Conservation (phyloP, 208 protist species). For the Leishmania turanica region DNA sequence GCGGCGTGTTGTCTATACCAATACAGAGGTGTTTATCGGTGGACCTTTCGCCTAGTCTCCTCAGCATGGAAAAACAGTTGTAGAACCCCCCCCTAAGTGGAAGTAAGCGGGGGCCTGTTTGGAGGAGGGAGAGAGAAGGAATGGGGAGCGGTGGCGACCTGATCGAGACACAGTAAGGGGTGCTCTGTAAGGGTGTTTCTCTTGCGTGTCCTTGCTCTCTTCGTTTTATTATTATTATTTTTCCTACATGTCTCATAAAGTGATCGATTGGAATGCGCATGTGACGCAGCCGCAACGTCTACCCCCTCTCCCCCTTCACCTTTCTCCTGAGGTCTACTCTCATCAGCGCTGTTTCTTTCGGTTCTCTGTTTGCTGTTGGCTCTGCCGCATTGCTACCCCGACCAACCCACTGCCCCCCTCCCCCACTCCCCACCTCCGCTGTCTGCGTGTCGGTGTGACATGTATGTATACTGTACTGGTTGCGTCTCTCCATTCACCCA, state of each 20-base stretch:
- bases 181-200: background rate
- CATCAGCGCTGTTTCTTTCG: background rate
- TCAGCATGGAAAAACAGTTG: conserved; percentile 5
- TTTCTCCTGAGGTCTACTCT: background rate
- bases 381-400: background rate
- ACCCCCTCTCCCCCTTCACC: background rate
- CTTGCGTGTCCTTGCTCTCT: background rate
- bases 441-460: background rate
- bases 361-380: background rate
- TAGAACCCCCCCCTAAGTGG: background rate
- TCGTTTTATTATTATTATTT: background rate
- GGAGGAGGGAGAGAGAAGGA: background rate
- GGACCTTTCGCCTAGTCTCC: conserved; percentile 7
- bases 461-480: conserved; percentile 1
- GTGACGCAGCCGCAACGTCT: background rate
- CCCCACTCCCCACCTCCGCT: background rate
- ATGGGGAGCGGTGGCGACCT: background rate
- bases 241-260: background rate
- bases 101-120: background rate
- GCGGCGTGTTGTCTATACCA: conserved; percentile 10
- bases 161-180: background rate
- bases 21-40: conserved; percentile 15
- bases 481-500: background rate
- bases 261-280: background rate
- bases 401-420: background rate